Conservation (phyloP, 495 filamentous ascomycete species). For the Penicillium alfredii region DNA sequence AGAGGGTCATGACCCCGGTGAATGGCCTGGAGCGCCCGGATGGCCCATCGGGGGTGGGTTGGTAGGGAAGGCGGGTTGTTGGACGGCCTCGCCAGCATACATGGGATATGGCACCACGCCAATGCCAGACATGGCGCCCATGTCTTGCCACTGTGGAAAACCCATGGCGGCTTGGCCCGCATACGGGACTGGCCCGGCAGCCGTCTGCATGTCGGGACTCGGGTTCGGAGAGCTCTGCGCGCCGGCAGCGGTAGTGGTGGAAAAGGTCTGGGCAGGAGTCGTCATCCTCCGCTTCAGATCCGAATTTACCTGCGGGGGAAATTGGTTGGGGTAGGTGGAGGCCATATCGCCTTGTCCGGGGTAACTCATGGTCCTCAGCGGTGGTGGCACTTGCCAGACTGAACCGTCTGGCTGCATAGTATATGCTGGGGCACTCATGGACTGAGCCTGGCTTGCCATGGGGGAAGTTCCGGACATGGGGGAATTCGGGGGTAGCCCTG, state of each 20-base stretch:
- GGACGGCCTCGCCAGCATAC: conserved; percentile 28
- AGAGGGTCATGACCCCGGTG: conserved; percentile 12
- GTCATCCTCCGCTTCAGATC: conserved; percentile 42
- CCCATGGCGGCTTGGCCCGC: conserved; percentile 30
- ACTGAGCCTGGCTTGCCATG: conserved; percentile 30
- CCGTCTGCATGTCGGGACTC: conserved; percentile 24
- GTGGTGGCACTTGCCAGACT: conserved; percentile 35
- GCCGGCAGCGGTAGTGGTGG: conserved; percentile 14
- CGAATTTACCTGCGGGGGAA: conserved; percentile 28
- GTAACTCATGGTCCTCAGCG: conserved; percentile 36
- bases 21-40: conserved; percentile 22
- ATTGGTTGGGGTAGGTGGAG: conserved; percentile 25
- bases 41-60: conserved; percentile 35
- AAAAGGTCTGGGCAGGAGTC: conserved; percentile 32
- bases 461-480: conserved; percentile 32
- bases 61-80: conserved; percentile 24
- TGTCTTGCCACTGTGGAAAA: conserved; percentile 33
- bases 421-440: conserved; percentile 28
- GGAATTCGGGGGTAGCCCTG: conserved; percentile 22
- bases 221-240: conserved; percentile 27
- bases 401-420: conserved; percentile 36
- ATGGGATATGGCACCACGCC: conserved; percentile 36
- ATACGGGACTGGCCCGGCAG: conserved; percentile 31
- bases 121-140: conserved; percentile 32
- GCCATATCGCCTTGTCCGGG: conserved; percentile 31